phyloP scores from a whole-genome alignment of 306 rosid species.

The Gillenia trifoliata region DNA sequence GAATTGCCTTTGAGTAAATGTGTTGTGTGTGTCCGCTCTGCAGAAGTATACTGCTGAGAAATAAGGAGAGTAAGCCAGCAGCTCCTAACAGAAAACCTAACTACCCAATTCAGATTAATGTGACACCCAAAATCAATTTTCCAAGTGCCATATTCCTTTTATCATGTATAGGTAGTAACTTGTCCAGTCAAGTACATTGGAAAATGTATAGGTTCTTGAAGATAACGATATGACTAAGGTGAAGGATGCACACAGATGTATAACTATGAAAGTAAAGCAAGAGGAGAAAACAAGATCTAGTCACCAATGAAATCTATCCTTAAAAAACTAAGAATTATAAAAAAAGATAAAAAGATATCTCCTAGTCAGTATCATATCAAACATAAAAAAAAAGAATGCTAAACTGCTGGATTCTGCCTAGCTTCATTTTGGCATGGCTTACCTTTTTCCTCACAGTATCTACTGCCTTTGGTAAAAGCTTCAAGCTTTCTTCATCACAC shows the following conservation, averaged over 20 bases:
- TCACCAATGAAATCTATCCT: not conserved
- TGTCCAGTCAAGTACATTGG: not conserved
- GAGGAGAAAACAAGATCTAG: not conserved
- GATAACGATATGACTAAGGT: not conserved
- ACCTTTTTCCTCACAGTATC: constrained; percentile 94
- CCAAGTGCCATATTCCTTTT: not conserved
- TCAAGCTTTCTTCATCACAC: constrained; percentile 84
- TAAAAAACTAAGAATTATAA: not conserved
- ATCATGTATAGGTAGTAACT: not conserved
- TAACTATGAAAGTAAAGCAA: not conserved
- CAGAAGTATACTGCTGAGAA: constrained; percentile 12
- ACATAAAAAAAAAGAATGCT: not conserved
- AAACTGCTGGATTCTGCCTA: not conserved
- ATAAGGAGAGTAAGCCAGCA: not conserved
- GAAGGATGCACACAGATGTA: not conserved
- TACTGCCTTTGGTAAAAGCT: constrained; percentile 71
- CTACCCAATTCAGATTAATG: not conserved
- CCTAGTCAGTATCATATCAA: not conserved
- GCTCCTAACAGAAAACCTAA: not conserved
- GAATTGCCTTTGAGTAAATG: not conserved
- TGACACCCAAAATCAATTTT: not conserved
- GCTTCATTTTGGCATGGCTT: constrained; percentile 20
- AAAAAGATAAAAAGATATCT: not conserved
- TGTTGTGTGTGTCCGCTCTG: too few relatives aligned
- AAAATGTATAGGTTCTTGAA: not conserved